A percentile compares a stretch with the other conserved stretches of the same genome.
Conservation (phyloP, 108 stramenopile species). For the Pseudonitzschia pungens region DNA sequence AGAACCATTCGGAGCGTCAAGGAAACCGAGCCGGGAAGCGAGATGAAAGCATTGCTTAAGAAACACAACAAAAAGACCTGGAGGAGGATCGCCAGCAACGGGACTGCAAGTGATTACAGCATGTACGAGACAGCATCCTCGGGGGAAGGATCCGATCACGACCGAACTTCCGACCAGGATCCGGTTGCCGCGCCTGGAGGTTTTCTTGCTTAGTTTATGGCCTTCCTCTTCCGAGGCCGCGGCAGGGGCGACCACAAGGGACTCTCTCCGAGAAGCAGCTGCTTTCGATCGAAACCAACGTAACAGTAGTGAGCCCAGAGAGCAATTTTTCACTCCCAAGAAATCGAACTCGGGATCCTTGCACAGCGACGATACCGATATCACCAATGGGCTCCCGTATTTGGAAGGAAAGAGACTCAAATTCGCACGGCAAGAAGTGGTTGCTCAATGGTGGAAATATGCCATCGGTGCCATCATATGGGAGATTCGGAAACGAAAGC, state of each 20-base stretch:
- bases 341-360: neutral
- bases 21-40: conserved; percentile 23
- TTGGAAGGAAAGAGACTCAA: neutral
- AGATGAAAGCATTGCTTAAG: conserved; percentile 17
- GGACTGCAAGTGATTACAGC: neutral
- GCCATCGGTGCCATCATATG: conserved; percentile 43
- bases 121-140: neutral
- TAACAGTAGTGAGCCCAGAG: neutral
- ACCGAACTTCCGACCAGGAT: neutral
- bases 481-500: conserved; percentile 55
- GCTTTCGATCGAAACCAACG: neutral
- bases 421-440: conserved; percentile 26
- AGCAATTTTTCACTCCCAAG: neutral
- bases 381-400: neutral
- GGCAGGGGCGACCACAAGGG: too few relatives aligned
- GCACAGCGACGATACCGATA: neutral
- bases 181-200: neutral
- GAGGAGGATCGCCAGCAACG: neutral
- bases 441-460: conserved; percentile 73
- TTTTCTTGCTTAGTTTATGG: neutral
- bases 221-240: neutral
- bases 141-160: neutral
- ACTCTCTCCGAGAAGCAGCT: too few relatives aligned
- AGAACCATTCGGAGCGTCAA: conserved; percentile 49
- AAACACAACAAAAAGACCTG: neutral